Percentiles rank a stretch among this genome's conserved stretches.
These are phyloP conservation scores for Septoria linicola DNA, from an alignment of 2,329 filamentous ascomycete species.

Conservation along the genomic window DNA sequence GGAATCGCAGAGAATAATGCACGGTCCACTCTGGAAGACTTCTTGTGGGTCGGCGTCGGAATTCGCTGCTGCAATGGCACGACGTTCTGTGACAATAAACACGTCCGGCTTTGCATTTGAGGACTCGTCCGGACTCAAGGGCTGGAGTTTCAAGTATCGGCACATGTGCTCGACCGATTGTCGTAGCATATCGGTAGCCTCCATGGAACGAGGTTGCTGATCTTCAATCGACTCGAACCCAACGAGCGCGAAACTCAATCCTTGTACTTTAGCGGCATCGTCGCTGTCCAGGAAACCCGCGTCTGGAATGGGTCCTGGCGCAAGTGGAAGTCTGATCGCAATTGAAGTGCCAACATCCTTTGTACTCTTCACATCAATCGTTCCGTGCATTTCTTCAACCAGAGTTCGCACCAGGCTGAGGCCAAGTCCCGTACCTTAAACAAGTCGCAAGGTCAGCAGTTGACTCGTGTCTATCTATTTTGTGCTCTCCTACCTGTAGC, in stretches of 20 bases:
- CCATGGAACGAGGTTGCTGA: neutral
- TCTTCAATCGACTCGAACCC: slow-evolving; percentile 6
- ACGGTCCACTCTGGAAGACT: neutral
- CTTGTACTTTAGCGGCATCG: slow-evolving; percentile 1
- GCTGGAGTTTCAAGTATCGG: slow-evolving; percentile 4
- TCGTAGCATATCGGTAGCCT: slow-evolving; percentile 2
- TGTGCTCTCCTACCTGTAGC: slow-evolving; percentile 17
- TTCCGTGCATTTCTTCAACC: slow-evolving; percentile 29
- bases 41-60: neutral
- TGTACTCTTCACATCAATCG: slow-evolving; percentile 32
- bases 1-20: slow-evolving; percentile 14
- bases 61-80: neutral
- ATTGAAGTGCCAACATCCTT: slow-evolving; percentile 29
- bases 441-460: too few relatives aligned
- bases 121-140: neutral
- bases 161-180: slow-evolving; percentile 12
- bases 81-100: slow-evolving; percentile 6
- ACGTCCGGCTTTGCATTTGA: neutral
- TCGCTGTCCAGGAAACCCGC: neutral
- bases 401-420: slow-evolving; percentile 37
- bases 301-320: neutral
- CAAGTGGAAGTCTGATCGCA: neutral
- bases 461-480: too few relatives aligned
- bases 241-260: slow-evolving; percentile 1
- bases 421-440: slow-evolving; percentile 35